Evolutionary conservation across 2,329 filamentous ascomycete species (phyloP).

Genomic region (Chaetomium globosum): DNA sequence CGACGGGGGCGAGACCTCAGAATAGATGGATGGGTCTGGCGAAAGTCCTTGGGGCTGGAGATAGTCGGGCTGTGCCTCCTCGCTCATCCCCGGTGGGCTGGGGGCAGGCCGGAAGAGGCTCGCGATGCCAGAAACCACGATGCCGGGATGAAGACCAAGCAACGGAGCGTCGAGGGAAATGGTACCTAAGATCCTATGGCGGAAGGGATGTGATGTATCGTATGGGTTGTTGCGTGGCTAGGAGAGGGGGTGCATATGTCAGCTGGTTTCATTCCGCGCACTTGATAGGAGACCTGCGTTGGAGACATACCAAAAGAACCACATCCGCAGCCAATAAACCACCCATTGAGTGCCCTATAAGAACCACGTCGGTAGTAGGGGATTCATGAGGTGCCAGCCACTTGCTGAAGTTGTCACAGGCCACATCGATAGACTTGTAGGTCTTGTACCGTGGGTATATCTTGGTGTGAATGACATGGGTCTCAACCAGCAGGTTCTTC

Average conservation of each 20-base stretch:
- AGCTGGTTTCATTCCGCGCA: not conserved
- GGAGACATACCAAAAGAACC: constrained; percentile 59
- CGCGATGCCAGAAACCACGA: constrained; percentile 77
- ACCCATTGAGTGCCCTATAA: constrained; percentile 89
- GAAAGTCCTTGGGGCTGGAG: constrained; percentile 32
- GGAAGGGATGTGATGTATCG: constrained; percentile 51
- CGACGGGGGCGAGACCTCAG: constrained; percentile 35
- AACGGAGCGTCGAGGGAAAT: constrained; percentile 86
- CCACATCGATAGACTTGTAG: constrained; percentile 70
- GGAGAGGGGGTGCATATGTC: not conserved
- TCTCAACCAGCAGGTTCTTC: constrained; percentile 65
- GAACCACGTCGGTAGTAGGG: constrained; percentile 72
- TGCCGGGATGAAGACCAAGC: constrained; percentile 83
- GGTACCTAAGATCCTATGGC: constrained; percentile 76
- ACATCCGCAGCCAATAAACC: constrained; percentile 82
- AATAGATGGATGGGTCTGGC: constrained; percentile 38
- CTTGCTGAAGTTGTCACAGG: constrained; percentile 77
- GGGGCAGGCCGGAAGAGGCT: constrained; percentile 68
- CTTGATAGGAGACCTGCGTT: not conserved
- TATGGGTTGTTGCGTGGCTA: constrained; percentile 28
- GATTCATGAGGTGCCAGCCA: constrained; percentile 82
- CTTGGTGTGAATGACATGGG: constrained; percentile 83
- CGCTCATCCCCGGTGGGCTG: constrained; percentile 37
- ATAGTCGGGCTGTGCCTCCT: constrained; percentile 28
- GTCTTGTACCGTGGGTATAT: constrained; percentile 81